These are phyloP conservation scores for Citrus australasica DNA, from an alignment of 345 rosid species.

Conservation along the genomic window DNA sequence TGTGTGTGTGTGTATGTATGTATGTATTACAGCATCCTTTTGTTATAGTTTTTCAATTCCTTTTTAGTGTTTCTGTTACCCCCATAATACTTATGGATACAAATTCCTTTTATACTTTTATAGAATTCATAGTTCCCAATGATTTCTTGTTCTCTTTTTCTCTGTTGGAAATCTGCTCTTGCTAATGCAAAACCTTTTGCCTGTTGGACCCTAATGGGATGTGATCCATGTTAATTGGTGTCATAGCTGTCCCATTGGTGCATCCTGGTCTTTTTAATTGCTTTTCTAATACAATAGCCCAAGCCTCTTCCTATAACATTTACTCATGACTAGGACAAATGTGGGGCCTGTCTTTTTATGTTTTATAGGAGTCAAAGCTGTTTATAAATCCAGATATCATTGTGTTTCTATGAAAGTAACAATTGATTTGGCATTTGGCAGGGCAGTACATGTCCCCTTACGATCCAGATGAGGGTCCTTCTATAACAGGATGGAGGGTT, in stretches of 20 bases:
- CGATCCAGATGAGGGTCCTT: conserved; percentile 99
- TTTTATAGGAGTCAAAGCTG: not conserved
- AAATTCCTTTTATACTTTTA: not conserved
- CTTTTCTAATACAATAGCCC: not conserved
- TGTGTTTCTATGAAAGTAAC: conserved; percentile 4
- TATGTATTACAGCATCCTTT: too few species aligned
- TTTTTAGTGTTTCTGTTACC: not conserved
- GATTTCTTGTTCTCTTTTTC: not conserved
- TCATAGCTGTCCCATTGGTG: not conserved
- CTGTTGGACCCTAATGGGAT: not conserved
- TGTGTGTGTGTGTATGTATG: too few species aligned
- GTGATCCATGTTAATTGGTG: not conserved
- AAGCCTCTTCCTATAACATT: not conserved
- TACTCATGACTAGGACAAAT: not conserved
- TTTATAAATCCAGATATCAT: not conserved
- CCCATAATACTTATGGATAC: not conserved
- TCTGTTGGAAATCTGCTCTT: not conserved
- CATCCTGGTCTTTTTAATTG: not conserved
- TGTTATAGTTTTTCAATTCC: not conserved
- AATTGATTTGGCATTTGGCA: conserved; percentile 29
- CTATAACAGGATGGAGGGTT: conserved; percentile 98
- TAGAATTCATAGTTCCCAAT: not conserved
- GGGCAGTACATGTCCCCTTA: conserved; percentile 99
- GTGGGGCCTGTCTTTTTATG: not conserved
- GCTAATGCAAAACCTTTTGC: not conserved